Evolutionary conservation across 345 rosid genomes (phyloP).

Genomic region (Populus davidiana): DNA sequence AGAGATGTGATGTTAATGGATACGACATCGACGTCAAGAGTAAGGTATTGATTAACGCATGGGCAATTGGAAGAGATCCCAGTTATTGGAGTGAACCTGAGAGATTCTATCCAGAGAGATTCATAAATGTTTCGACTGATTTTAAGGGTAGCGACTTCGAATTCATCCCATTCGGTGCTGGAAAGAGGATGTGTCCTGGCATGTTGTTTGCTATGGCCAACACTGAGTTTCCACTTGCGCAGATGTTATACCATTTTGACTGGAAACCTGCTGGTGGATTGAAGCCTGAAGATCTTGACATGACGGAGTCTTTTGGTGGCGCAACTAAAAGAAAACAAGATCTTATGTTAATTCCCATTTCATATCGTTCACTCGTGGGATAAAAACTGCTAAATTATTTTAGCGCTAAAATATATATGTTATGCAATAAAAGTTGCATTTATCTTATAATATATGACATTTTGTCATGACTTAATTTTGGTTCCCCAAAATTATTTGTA

Average conservation of each 20-base stretch:
- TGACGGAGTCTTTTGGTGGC: conserved; percentile 14
- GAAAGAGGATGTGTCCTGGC: conserved; percentile 32
- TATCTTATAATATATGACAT: not conserved
- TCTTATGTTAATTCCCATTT: conserved; percentile 12
- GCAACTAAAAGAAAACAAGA: conserved; percentile 2
- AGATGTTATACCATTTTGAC: conserved; percentile 27
- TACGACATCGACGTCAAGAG: conserved; percentile 3
- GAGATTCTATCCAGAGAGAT: conserved; percentile 20
- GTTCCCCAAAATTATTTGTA: no score
- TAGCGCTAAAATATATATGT: no score
- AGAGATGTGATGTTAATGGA: conserved; percentile 9
- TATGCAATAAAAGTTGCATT: no score
- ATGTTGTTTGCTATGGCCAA: conserved; percentile 7
- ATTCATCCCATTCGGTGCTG: conserved; percentile 28
- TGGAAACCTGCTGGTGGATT: conserved; percentile 18
- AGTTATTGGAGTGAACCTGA: conserved; percentile 16
- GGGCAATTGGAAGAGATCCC: conserved; percentile 22
- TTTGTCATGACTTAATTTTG: no score
- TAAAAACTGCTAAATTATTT: no score
- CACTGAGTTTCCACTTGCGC: conserved; percentile 15
- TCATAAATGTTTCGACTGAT: conserved; percentile 12
- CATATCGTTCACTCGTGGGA: not conserved
- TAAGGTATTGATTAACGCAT: conserved; percentile 11
- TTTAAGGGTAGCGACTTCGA: conserved; percentile 19
- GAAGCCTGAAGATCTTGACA: conserved; percentile 17